Conservation (phyloP, 371 early-diverging fungal genomes). For the Mucor lusitanicus region DNA sequence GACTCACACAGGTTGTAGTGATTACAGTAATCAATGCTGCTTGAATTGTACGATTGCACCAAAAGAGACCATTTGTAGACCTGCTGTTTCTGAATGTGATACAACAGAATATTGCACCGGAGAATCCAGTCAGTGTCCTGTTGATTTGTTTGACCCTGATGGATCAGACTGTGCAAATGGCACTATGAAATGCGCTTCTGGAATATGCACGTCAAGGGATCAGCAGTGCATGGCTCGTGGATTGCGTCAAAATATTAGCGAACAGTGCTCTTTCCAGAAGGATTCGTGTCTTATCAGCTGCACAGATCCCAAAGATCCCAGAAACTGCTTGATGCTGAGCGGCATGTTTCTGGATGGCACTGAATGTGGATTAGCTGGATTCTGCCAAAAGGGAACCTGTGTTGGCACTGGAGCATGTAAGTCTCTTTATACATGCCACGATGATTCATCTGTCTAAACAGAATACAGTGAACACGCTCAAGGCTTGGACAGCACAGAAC, state of each 20-base stretch:
- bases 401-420: constrained; percentile 49
- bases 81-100: constrained; percentile 84
- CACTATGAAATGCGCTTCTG: constrained; percentile 80
- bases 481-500: constrained; percentile 56
- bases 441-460: neutral
- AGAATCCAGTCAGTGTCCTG: constrained; percentile 70
- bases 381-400: constrained; percentile 58
- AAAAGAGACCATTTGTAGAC: constrained; percentile 73
- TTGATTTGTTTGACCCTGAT: constrained; percentile 68
- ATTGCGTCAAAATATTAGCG: constrained; percentile 54
- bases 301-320: constrained; percentile 54
- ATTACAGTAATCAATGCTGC: constrained; percentile 87
- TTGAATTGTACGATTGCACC: constrained; percentile 68
- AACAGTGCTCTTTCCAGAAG: constrained; percentile 50
- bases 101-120: constrained; percentile 84
- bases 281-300: constrained; percentile 74
- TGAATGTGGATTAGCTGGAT: constrained; percentile 78
- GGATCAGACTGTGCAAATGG: constrained; percentile 68
- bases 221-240: constrained; percentile 77
- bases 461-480: constrained; percentile 36
- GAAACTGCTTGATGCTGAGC: constrained; percentile 68
- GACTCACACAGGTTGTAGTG: constrained; percentile 43
- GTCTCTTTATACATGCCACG: neutral
- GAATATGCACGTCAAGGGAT: constrained; percentile 87
- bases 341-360: constrained; percentile 88